Conservation (phyloP, 495 filamentous ascomycete species). For the Entonaema liquescens region DNA sequence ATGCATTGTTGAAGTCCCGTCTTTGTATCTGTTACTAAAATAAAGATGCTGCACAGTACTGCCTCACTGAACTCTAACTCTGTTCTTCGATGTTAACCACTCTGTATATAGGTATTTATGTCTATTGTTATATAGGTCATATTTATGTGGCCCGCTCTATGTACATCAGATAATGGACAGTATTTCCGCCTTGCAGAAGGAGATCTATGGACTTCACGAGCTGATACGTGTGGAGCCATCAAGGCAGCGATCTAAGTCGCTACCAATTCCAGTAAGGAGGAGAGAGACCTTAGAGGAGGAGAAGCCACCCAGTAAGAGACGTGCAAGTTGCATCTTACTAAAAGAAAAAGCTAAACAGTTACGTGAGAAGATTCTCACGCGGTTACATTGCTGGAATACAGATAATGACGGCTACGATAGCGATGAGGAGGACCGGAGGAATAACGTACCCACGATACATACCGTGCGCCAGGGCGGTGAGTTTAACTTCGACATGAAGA, state of each 20-base stretch:
- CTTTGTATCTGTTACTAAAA: not conserved
- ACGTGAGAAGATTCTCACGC: not conserved
- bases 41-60: not conserved
- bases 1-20: not conserved
- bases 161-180: not conserved
- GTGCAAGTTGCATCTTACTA: not conserved
- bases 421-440: conserved; percentile 31
- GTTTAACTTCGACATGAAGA: not conserved
- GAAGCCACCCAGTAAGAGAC: not conserved
- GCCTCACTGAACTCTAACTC: not conserved
- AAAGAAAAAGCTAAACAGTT: not conserved
- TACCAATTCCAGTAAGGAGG: not conserved
- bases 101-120: not conserved
- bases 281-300: not conserved
- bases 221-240: not conserved
- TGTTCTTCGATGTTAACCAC: not conserved
- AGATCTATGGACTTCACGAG: not conserved
- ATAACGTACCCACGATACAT: conserved; percentile 17
- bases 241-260: not conserved
- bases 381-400: not conserved
- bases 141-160: not conserved
- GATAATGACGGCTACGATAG: conserved; percentile 13
- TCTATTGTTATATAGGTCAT: not conserved
- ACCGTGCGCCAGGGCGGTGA: not conserved
- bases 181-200: not conserved